Evolutionary conservation across 2,329 filamentous ascomycete genomes (phyloP).

Genomic region (Metarhizium robertsii): DNA sequence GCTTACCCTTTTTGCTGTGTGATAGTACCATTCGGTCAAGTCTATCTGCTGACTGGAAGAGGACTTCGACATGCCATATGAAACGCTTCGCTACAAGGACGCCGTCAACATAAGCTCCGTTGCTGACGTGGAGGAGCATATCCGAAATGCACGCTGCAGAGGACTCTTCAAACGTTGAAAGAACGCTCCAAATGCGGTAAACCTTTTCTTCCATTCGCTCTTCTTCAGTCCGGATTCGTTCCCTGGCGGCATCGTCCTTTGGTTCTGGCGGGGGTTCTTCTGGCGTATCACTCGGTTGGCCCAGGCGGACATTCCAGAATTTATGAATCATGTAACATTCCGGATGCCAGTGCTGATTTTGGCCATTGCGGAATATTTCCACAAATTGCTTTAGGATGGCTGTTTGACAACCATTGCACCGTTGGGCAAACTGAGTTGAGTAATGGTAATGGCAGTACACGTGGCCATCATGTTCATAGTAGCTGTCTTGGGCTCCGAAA

Average conservation of each 20-base stretch:
- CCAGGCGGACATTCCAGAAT: slow-evolving; percentile 95
- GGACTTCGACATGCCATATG: slow-evolving; percentile 88
- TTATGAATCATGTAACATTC: slow-evolving; percentile 99
- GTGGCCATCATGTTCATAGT: slow-evolving; percentile 93
- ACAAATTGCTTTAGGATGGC: slow-evolving; percentile 98
- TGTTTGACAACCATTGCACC: slow-evolving; percentile 93
- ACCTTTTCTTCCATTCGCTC: slow-evolving; percentile 97
- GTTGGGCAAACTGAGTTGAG: slow-evolving; percentile 91
- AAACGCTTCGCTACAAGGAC: slow-evolving; percentile 93
- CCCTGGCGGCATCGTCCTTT: slow-evolving; percentile 54
- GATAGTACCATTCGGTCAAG: slow-evolving; percentile 65
- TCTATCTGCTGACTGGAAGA: slow-evolving; percentile 82
- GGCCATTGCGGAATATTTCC: slow-evolving; percentile 94
- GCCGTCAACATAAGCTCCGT: slow-evolving; percentile 90
- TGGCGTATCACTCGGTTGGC: slow-evolving; percentile 45
- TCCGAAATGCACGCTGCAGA: slow-evolving; percentile 97
- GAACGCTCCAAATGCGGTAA: slow-evolving; percentile 93
- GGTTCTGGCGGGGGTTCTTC: slow-evolving; percentile 30
- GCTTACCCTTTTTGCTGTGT: slow-evolving; percentile 65
- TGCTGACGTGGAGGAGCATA: slow-evolving; percentile 97
- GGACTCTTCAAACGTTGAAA: slow-evolving; percentile 95
- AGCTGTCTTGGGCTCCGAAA: slow-evolving; percentile 97
- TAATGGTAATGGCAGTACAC: slow-evolving; percentile 99
- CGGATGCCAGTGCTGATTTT: slow-evolving; percentile 98
- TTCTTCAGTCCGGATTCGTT: slow-evolving; percentile 72